These are phyloP conservation scores for Aspergillus chevalieri DNA, from an alignment of 2,329 filamentous ascomycete species.

Conservation along the genomic window DNA sequence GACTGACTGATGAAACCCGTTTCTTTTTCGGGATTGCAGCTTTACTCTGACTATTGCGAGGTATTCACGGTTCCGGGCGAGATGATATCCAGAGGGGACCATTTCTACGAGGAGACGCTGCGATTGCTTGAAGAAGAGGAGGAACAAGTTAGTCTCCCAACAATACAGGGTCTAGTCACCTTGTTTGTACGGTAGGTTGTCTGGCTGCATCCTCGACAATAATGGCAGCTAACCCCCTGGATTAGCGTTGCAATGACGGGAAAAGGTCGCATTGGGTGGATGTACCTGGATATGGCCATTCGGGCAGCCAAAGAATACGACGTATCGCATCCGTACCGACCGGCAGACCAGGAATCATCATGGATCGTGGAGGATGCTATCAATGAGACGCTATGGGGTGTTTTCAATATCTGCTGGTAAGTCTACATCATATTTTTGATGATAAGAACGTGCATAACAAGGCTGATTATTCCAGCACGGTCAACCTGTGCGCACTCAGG, in stretches of 20 bases:
- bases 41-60: constrained; percentile 21
- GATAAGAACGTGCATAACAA: background rate
- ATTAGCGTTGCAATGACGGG: constrained; percentile 21
- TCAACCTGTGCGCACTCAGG: constrained; percentile 15
- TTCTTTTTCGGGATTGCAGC: constrained; percentile 6
- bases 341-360: constrained; percentile 5
- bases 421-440: background rate
- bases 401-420: constrained; percentile 13
- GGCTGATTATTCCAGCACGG: constrained; percentile 8
- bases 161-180: constrained; percentile 21
- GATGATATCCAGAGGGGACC: constrained; percentile 17
- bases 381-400: constrained; percentile 17
- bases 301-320: constrained; percentile 18
- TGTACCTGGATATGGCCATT: constrained; percentile 19
- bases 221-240: background rate
- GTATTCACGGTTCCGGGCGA: constrained; percentile 19
- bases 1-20: constrained; percentile 1
- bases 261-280: constrained; percentile 24
- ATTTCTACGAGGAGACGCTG: constrained; percentile 27
- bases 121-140: constrained; percentile 21
- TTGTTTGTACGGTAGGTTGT: constrained; percentile 18
- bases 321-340: constrained; percentile 8
- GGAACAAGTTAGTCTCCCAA: constrained; percentile 18
- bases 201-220: background rate
- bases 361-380: constrained; percentile 7